phyloP scores from a whole-genome alignment of 176 grass and related monocot genomes.

The Thalia dealbata region DNA sequence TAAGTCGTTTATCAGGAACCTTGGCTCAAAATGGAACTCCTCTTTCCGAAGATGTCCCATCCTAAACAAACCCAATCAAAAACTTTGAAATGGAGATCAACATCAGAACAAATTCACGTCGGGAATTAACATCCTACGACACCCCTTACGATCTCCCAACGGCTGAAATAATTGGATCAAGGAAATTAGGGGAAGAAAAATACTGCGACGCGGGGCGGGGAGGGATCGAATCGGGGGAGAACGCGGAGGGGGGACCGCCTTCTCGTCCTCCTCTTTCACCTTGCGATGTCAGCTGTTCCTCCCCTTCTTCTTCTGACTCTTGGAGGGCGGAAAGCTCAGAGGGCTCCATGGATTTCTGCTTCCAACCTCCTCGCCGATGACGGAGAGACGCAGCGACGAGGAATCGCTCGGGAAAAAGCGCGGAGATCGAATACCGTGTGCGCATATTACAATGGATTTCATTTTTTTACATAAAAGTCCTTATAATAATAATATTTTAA shows the following conservation, averaged over 20 bases:
- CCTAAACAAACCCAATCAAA: background rate
- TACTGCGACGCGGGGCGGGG: constrained; percentile 84
- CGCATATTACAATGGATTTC: too few species aligned
- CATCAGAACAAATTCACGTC: background rate
- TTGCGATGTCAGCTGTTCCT: constrained; percentile 13
- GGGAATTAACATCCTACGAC: background rate
- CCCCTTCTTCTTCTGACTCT: constrained; percentile 39
- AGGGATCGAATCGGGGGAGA: constrained; percentile 48
- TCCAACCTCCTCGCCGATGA: background rate
- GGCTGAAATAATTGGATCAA: background rate
- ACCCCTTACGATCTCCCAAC: background rate
- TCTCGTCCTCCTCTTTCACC: constrained; percentile 12
- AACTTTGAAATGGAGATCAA: background rate
- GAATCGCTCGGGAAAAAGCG: background rate
- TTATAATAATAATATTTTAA: too few species aligned
- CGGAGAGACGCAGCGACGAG: background rate
- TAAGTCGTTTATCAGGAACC: background rate
- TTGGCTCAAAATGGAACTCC: background rate
- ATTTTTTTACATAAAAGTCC: too few species aligned
- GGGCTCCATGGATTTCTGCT: constrained; percentile 35
- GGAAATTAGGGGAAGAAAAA: background rate
- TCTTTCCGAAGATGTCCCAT: background rate
- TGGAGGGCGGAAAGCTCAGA: constrained; percentile 47
- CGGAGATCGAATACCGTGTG: too few species aligned
- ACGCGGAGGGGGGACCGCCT: constrained; percentile 26